Evolutionary conservation across 2,329 filamentous ascomycete genomes (phyloP), one percentile per base, ranked within the genome.

Genomic region (Monilinia fructicola): DNA sequence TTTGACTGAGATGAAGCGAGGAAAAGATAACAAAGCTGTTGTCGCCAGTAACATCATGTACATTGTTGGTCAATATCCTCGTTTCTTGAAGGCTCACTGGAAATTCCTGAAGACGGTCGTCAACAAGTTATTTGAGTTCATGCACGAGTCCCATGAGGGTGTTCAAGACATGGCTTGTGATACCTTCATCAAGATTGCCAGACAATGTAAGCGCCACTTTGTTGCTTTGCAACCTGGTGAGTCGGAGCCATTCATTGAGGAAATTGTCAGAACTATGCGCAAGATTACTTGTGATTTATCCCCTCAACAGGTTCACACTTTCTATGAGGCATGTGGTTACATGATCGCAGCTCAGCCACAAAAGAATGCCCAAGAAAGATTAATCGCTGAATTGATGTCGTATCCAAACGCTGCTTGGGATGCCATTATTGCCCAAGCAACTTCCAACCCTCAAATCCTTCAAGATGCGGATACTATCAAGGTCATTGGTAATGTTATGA

Each of bases 41-140:
- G 95, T 99, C 52, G 95, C 95, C 70, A 97, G 92, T 81, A 99
- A 99, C 81, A 99, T 99, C 76, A 99, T 99, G 95, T 99, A 99
- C 78, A 99, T 99, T 80, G 95, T 99, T 69, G 95, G 95, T 67
- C 95, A 99, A 77, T 99, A 99, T 77, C 95, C 95, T 48, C 91
- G 95, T 26, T 99, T 99, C 81, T 82, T 99, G 74, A 99, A 99
- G 82, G 95, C 95, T 1, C 95, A 99, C 79, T 99, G 95, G 95
- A 99, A 99, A 78, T 99, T 99, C 81, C 83, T 99, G 66, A 99
- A 99, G 87, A 99, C 95, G 2, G 95, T 99, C 23, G 95, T 99
- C 76, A 99, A 99, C 81, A 99, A 99, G 82, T 85, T 99, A 6
- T 99, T 99, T 75, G 95, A 99, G 81, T 99, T 99, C 77, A 99